Evolutionary conservation across 2,329 filamentous ascomycete species (phyloP).

Genomic region (Talaromyces sp.): DNA sequence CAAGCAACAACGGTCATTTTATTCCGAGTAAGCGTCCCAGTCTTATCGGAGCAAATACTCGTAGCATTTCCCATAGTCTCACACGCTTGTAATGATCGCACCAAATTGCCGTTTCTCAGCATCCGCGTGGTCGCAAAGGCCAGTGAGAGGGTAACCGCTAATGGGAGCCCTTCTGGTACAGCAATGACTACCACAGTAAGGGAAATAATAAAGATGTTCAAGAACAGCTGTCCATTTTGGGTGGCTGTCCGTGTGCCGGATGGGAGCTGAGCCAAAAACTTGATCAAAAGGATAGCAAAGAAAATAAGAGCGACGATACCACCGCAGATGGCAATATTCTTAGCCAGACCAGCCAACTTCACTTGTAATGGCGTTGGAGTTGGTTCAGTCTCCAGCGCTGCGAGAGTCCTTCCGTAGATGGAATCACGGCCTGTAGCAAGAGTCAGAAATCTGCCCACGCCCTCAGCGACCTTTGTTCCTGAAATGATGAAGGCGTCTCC

Average conservation of each 20-base stretch:
- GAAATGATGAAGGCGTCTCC: constrained; percentile 76
- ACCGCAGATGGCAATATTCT: constrained; percentile 57
- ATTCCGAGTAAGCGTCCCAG: constrained; percentile 70
- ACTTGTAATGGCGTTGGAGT: constrained; percentile 74
- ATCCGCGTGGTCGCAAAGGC: constrained; percentile 75
- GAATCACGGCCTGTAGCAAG: constrained; percentile 72
- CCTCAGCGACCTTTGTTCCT: constrained; percentile 72
- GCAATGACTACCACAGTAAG: constrained; percentile 78
- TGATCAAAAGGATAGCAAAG: constrained; percentile 81
- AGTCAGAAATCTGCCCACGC: constrained; percentile 69
- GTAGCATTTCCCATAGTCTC: constrained; percentile 80
- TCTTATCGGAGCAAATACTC: constrained; percentile 78
- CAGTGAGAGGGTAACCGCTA: constrained; percentile 73
- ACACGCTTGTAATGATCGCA: constrained; percentile 71
- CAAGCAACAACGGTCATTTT: constrained; percentile 72
- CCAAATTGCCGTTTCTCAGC: constrained; percentile 73
- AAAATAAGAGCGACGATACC: constrained; percentile 63
- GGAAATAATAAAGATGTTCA: constrained; percentile 73
- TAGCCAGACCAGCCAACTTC: constrained; percentile 70
- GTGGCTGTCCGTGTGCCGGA: constrained; percentile 56
- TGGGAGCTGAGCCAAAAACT: constrained; percentile 70
- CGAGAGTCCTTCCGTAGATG: constrained; percentile 70
- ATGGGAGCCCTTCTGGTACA: constrained; percentile 71
- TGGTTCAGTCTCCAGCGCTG: constrained; percentile 68
- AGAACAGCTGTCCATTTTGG: constrained; percentile 72